A percentile compares a stretch with the other conserved stretches of the same genome.
Conservation (phyloP, 2,329 filamentous ascomycete genomes). For the Aspergillus fumigatus region DNA sequence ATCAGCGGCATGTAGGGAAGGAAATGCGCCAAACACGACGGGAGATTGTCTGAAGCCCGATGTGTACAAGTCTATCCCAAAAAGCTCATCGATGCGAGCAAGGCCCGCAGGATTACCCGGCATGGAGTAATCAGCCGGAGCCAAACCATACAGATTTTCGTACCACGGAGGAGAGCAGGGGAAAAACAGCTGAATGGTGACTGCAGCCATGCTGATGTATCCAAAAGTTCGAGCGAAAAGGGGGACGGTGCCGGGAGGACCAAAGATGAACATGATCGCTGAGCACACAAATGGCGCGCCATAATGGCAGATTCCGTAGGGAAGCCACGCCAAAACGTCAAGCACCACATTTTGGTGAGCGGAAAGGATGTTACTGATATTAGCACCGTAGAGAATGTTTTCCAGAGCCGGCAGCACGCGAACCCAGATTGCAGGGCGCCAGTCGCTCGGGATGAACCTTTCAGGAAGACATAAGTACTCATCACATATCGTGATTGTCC, state of each 20-base stretch:
- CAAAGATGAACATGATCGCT: conserved; percentile 78
- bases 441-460: conserved; percentile 84
- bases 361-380: conserved; percentile 91
- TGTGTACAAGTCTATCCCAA: conserved; percentile 89
- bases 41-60: conserved; percentile 87
- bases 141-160: conserved; percentile 85
- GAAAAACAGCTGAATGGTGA: conserved; percentile 82
- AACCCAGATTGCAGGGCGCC: conserved; percentile 91
- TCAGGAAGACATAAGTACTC: conserved; percentile 15
- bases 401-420: conserved; percentile 89
- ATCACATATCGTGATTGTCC: background rate
- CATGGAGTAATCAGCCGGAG: conserved; percentile 90
- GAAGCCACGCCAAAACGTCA: conserved; percentile 86
- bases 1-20: conserved; percentile 84
- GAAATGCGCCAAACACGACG: conserved; percentile 91
- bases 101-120: conserved; percentile 83
- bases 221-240: conserved; percentile 84
- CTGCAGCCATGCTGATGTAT: conserved; percentile 85
- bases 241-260: conserved; percentile 76
- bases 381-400: conserved; percentile 93
- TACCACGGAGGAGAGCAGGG: conserved; percentile 97
- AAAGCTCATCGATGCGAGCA: conserved; percentile 80
- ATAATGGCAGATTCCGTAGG: conserved; percentile 89
- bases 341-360: conserved; percentile 79
- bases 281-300: conserved; percentile 77